These are phyloP conservation scores for Ceratobasidium sp. DNA, from an alignment of 1,284 basidiomycete genomes.

Conservation along the genomic window DNA sequence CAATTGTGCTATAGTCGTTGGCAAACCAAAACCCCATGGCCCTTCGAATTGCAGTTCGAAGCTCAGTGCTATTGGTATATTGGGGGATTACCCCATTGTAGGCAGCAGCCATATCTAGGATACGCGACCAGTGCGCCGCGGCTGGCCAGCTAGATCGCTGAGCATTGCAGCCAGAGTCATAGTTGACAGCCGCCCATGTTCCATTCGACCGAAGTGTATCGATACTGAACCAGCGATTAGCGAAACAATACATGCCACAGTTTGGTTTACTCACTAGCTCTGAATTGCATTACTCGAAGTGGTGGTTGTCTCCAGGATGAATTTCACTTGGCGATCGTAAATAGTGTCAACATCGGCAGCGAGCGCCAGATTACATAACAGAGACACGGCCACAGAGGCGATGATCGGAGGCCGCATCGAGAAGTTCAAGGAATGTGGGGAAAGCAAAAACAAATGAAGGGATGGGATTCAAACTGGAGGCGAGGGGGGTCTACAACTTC, in stretches of 20 bases:
- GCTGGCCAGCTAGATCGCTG: constrained; percentile 72
- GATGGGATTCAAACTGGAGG: too few species aligned
- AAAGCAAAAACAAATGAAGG: too few species aligned
- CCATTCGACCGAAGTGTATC: background rate
- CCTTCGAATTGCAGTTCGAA: constrained; percentile 55
- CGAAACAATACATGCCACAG: background rate
- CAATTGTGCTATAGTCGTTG: constrained; percentile 61
- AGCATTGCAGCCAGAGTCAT: constrained; percentile 63
- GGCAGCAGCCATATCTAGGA: constrained; percentile 61
- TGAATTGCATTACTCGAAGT: too few species aligned
- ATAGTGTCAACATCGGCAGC: too few species aligned
- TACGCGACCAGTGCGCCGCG: constrained; percentile 63
- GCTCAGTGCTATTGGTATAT: constrained; percentile 52
- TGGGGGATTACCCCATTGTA: constrained; percentile 59
- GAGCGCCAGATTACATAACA: too few species aligned
- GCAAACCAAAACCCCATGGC: constrained; percentile 71
- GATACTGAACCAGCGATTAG: background rate
- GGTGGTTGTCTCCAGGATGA: too few species aligned
- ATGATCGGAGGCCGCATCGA: too few species aligned
- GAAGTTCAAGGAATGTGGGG: too few species aligned
- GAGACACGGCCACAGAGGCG: too few species aligned
- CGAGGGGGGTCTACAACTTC: too few species aligned
- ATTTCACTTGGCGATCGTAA: too few species aligned
- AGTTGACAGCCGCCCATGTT: constrained; percentile 57
- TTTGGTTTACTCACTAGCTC: background rate